Evolutionary conservation across 2,329 filamentous ascomycete species (phyloP), one percentile per base, ranked within the genome.

Genomic region (Alternaria rosae): DNA sequence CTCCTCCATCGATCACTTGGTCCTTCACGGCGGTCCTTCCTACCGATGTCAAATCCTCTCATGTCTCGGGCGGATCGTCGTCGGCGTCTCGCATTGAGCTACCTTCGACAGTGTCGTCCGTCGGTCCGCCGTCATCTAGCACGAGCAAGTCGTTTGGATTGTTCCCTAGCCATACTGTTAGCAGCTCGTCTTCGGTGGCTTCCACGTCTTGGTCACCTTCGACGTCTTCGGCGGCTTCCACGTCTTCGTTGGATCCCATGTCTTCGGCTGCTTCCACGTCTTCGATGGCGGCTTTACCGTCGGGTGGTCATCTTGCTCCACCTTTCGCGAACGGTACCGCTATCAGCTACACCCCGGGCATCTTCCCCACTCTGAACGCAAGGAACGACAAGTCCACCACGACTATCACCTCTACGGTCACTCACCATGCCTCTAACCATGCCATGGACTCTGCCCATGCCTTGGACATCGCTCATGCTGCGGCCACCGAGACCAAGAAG

Each of bases 361-460:
- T 23, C 32, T 13, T 50, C 9, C 64, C 66, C 9, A 69, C 62
- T 38, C 9, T 60, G 35, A 67, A 63, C 15, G 56, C 38, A 4
- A 57, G 55, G 20, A 48, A 57, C 15, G 52, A 30, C 5, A 41
- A 59, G 23, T 38, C 51, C 32, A 47, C 51, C 3, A 23, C n/a
- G 30, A 52, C 55, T 17, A 17, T 50, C 12, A 54, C 47, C 42
- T 38, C 35, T 0, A 38, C 35, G 35, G 35, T 38, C 0, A 38
- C 35, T n/a, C n/a, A n/a, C 35, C 35, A 38, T 38, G n/a, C 5
- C 8, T 38, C 35, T 38, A n/a, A 38, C 5, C 35, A 38, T 11
- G 35, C n/a, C 15, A 17, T n/a, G n/a, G n/a, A 1, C 3, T 17
- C 15, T 38, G 17, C 15, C 3, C 35, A 38, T 38, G 35, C 35